Percentiles rank a stretch among this genome's conserved stretches.
Evolutionary conservation across 331 rosid species (phyloP).

Genomic region (Telfairia occidentalis): DNA sequence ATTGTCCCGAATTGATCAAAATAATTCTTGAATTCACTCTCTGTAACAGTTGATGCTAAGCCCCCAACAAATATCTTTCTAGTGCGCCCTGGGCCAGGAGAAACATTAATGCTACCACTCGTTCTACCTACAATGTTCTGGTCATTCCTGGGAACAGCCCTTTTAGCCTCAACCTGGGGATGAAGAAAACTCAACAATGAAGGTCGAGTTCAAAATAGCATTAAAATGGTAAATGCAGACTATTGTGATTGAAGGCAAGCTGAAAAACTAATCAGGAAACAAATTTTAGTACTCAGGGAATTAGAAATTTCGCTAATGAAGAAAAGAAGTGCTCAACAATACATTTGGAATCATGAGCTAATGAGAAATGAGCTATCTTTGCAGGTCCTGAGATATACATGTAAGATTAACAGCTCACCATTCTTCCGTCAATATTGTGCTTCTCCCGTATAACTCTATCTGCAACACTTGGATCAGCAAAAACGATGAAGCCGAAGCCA

Average conservation of each 20-base stretch:
- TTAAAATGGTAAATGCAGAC: conserved; percentile 4
- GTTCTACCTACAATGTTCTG: conserved; percentile 27
- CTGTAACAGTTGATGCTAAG: conserved; percentile 32
- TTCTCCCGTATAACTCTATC: conserved; percentile 72
- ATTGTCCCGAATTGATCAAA: conserved; percentile 34
- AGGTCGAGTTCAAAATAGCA: conserved; percentile 3
- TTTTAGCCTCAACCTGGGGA: conserved; percentile 28
- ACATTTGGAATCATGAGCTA: conserved; percentile 16
- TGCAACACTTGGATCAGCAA: conserved; percentile 67
- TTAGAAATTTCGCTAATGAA: not conserved
- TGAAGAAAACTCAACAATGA: conserved; percentile 14
- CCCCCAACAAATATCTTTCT: conserved; percentile 34
- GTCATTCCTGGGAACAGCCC: conserved; percentile 34
- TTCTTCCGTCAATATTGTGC: conserved; percentile 95
- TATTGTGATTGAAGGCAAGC: conserved; percentile 9
- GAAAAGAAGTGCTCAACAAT: conserved; percentile 5
- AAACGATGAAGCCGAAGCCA: conserved; percentile 91
- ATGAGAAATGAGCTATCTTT: conserved; percentile 4
- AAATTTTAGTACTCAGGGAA: conserved; percentile 2
- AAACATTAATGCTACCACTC: conserved; percentile 27
- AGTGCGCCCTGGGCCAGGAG: conserved; percentile 29
- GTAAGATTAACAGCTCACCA: conserved; percentile 36
- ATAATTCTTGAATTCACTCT: conserved; percentile 29
- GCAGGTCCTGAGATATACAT: conserved; percentile 2
- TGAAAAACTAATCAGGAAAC: not conserved